These are phyloP conservation scores for Selaginella tamariscina DNA, from an alignment of 75 land plant species.

Conservation along the genomic window DNA sequence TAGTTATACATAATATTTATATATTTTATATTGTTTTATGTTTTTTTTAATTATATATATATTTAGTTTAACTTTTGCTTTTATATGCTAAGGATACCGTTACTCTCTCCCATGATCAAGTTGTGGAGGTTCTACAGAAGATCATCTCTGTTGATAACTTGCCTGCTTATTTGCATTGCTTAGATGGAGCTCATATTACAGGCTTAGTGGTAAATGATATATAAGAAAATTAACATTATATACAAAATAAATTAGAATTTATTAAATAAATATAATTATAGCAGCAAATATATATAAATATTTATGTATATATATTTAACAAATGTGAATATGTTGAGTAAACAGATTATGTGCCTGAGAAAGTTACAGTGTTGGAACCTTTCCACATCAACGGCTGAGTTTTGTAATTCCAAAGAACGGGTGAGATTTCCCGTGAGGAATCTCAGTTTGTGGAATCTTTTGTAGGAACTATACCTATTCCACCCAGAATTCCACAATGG, in stretches of 20 bases:
- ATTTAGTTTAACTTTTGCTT: background rate
- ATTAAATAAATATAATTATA: no score
- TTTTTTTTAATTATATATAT: background rate
- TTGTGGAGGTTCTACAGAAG: conserved; percentile 21
- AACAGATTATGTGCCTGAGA: conserved; percentile 22
- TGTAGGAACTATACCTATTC: conserved; percentile 18
- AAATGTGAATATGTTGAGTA: no score
- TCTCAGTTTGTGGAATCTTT: conserved; percentile 25
- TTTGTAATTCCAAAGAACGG: conserved; percentile 20
- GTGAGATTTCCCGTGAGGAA: conserved; percentile 26
- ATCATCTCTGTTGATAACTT: conserved; percentile 25
- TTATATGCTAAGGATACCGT: conserved; percentile 21
- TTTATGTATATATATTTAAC: no score
- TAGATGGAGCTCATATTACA: conserved; percentile 12
- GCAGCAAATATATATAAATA: no score
- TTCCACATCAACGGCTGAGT: conserved; percentile 24
- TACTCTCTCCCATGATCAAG: conserved; percentile 18
- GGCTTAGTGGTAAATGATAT: background rate
- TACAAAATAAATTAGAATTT: no score
- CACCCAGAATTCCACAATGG: conserved; percentile 20
- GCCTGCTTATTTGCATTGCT: conserved; percentile 24
- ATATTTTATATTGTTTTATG: background rate
- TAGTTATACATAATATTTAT: no score
- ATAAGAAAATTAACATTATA: no score
- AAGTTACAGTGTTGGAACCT: conserved; percentile 26